These are phyloP conservation scores for Harringtonia aguacate DNA, from an alignment of 2,329 filamentous ascomycete species.

Conservation along the genomic window DNA sequence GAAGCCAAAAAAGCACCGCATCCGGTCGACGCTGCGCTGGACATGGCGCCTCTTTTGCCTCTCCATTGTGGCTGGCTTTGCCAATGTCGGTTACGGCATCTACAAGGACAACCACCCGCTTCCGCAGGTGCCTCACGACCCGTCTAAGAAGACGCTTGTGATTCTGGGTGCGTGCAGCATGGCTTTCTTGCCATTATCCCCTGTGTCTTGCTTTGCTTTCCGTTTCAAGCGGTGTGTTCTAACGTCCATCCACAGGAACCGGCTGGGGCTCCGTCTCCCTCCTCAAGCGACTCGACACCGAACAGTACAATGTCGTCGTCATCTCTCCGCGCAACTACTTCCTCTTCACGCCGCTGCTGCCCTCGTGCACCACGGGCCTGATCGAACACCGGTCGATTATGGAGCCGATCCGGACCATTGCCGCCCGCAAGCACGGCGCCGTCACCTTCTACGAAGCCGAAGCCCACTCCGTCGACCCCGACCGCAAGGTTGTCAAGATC, in stretches of 20 bases:
- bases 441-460: slow-evolving; percentile 98
- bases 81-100: slow-evolving; percentile 68
- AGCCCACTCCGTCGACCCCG: slow-evolving; percentile 87
- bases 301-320: slow-evolving; percentile 98
- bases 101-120: slow-evolving; percentile 73
- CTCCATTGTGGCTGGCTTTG: slow-evolving; percentile 57
- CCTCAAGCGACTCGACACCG: slow-evolving; percentile 95
- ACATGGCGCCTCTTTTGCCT: slow-evolving; percentile 76
- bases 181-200: slow-evolving; percentile 4
- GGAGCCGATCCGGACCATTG: slow-evolving; percentile 94
- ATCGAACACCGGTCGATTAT: slow-evolving; percentile 99
- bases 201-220: neutral
- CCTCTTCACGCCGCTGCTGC: slow-evolving; percentile 94
- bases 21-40: slow-evolving; percentile 61
- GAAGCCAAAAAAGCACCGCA: slow-evolving; percentile 42
- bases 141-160: slow-evolving; percentile 91
- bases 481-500: slow-evolving; percentile 80
- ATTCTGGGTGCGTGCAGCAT: slow-evolving; percentile 61
- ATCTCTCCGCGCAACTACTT: slow-evolving; percentile 99
- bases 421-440: slow-evolving; percentile 84
- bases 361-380: slow-evolving; percentile 92
- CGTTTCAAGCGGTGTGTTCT: slow-evolving; percentile 5
- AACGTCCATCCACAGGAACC: slow-evolving; percentile 58
- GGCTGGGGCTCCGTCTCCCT: slow-evolving; percentile 94
- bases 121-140: slow-evolving; percentile 70